A percentile compares a stretch with the other conserved stretches of the same genome.
phyloP scores from a whole-genome alignment of 192 early-diverging fungal genomes.

The Gaertneriomyces semiglobifer region DNA sequence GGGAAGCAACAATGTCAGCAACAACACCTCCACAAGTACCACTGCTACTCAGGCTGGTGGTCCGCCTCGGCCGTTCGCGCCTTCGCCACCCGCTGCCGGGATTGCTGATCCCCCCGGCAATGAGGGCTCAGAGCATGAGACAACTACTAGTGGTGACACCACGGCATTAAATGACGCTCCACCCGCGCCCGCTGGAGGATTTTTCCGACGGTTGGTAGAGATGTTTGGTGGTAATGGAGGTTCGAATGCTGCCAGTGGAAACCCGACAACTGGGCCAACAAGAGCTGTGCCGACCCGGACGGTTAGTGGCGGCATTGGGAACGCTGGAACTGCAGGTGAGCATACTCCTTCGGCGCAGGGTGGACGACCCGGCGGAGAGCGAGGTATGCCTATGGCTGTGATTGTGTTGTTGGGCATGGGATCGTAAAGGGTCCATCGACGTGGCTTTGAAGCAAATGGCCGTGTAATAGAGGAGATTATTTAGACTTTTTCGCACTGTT shows the following conservation, averaged over 20 bases:
- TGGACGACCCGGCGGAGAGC: neutral
- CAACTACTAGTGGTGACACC: neutral
- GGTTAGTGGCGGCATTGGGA: too few relatives aligned
- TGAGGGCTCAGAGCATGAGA: neutral
- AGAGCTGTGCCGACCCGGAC: neutral
- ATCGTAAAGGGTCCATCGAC: too few relatives aligned
- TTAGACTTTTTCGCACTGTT: too few relatives aligned
- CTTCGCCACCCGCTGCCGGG: neutral
- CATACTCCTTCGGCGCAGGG: neutral
- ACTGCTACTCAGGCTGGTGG: neutral
- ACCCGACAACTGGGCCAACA: neutral
- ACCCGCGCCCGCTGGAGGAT: neutral
- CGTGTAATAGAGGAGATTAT: too few relatives aligned
- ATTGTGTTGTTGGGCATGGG: constrained; percentile 14
- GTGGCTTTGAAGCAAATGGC: too few relatives aligned
- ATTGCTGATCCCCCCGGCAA: neutral
- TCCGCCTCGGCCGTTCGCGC: neutral
- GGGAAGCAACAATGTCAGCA: neutral
- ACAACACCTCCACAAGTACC: neutral
- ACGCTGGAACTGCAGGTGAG: neutral
- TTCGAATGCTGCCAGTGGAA: neutral
- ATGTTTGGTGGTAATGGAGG: constrained; percentile 1
- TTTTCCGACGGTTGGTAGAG: constrained; percentile 3
- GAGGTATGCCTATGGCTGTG: constrained; percentile 18
- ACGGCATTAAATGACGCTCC: neutral